These are phyloP conservation scores for Actinomortierella wolfii DNA, from an alignment of 371 early-diverging fungal genomes.

Conservation along the genomic window DNA sequence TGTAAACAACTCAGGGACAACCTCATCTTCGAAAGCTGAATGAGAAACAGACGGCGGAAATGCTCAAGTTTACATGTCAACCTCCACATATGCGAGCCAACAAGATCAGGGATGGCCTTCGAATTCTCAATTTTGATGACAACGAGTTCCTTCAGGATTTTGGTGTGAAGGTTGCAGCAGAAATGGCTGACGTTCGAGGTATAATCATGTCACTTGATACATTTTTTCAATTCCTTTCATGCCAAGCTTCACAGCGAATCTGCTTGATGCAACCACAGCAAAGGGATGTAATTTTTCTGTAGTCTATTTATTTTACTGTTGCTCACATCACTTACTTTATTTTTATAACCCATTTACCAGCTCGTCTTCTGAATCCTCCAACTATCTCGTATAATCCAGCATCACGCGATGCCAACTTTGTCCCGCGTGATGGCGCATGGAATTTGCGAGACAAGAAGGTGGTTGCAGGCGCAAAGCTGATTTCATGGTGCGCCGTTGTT, in stretches of 20 bases:
- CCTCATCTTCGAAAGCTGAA: slow-evolving; percentile 77
- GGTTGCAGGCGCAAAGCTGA: slow-evolving; percentile 72
- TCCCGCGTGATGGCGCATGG: slow-evolving; percentile 89
- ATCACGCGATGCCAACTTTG: slow-evolving; percentile 58
- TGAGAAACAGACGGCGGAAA: slow-evolving; percentile 86
- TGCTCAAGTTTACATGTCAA: slow-evolving; percentile 90
- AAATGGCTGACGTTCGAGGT: slow-evolving; percentile 52
- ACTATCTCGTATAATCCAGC: slow-evolving; percentile 69
- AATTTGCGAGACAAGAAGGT: slow-evolving; percentile 89
- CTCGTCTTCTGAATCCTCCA: slow-evolving; percentile 80
- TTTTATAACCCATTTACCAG: slow-evolving; percentile 49
- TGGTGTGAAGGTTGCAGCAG: slow-evolving; percentile 68
- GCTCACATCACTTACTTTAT: slow-evolving; percentile 32
- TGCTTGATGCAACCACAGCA: no score
- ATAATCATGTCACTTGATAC: not conserved
- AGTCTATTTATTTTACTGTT: not conserved
- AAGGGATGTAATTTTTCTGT: no score
- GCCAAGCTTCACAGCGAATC: not conserved
- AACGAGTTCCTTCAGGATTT: slow-evolving; percentile 66
- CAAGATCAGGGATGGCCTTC: slow-evolving; percentile 59
- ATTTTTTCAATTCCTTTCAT: not conserved
- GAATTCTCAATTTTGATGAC: slow-evolving; percentile 51
- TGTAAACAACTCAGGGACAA: slow-evolving; percentile 70
- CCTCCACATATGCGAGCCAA: slow-evolving; percentile 71
- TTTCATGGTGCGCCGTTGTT: slow-evolving; percentile 85